These are phyloP conservation scores for Rostrohypoxylon terebratum DNA, from an alignment of 495 filamentous ascomycete species.

Conservation along the genomic window DNA sequence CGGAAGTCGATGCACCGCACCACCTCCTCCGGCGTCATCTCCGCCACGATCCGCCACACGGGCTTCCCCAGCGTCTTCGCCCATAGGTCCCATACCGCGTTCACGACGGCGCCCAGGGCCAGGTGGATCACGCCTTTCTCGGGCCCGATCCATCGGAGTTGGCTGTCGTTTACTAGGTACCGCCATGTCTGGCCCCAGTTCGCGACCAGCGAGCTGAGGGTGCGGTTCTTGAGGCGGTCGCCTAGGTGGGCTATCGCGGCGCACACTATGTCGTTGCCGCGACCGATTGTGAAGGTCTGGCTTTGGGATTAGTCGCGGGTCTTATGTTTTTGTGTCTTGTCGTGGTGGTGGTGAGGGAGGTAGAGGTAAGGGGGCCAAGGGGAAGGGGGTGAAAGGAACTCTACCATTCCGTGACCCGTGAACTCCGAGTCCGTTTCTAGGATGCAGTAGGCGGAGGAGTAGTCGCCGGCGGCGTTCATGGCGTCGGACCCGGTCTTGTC, in stretches of 20 bases:
- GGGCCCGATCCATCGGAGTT: conserved; percentile 94
- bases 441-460: conserved; percentile 93
- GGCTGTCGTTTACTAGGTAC: conserved; percentile 87
- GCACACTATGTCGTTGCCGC: conserved; percentile 95
- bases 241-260: conserved; percentile 81
- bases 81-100: conserved; percentile 96
- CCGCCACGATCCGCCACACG: conserved; percentile 88
- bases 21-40: conserved; percentile 89
- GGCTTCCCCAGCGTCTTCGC: conserved; percentile 87
- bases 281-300: conserved; percentile 95
- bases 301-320: conserved; percentile 31
- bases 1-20: conserved; percentile 91
- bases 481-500: conserved; percentile 96
- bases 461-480: conserved; percentile 96
- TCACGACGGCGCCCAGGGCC: conserved; percentile 88
- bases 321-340: no score
- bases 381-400: conserved; percentile 5
- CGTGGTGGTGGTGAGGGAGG: background rate
- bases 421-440: conserved; percentile 79
- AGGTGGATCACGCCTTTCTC: conserved; percentile 97
- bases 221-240: conserved; percentile 75
- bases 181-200: conserved; percentile 94
- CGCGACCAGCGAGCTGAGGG: conserved; percentile 77
- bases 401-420: conserved; percentile 89
- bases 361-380: background rate